Evolutionary conservation across 768 basidiomycete species (phyloP).

Genomic region (Lactifluus hygrophoroides): DNA sequence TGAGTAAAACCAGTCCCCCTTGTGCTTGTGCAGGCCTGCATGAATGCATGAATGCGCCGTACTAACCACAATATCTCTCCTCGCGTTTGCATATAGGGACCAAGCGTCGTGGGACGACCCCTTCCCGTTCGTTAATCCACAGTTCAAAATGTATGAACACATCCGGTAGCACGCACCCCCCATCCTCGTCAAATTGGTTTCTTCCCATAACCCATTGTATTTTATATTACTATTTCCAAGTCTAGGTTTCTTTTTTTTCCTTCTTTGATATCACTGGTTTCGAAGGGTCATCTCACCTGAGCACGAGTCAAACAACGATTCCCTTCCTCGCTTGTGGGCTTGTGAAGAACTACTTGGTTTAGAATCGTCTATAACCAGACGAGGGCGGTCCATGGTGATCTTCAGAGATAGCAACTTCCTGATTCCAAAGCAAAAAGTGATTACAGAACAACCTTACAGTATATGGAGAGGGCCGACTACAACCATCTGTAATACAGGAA

Average conservation of each 20-base stretch:
- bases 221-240: too few relatives aligned
- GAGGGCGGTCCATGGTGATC: too few relatives aligned
- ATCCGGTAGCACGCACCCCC: constrained; percentile 11
- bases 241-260: too few relatives aligned
- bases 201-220: neutral
- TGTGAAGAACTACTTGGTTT: too few relatives aligned
- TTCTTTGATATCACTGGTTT: neutral
- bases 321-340: too few relatives aligned
- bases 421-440: neutral
- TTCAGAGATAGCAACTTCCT: neutral
- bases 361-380: too few relatives aligned
- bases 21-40: neutral
- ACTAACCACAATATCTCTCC: neutral
- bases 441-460: constrained; percentile 1
- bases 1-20: constrained; percentile 37
- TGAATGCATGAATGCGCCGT: too few relatives aligned
- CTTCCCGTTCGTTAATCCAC: constrained; percentile 18
- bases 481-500: constrained; percentile 7
- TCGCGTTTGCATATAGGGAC: constrained; percentile 28
- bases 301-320: too few relatives aligned
- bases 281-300: too few relatives aligned
- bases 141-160: constrained; percentile 21
- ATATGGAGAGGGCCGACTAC: constrained; percentile 1
- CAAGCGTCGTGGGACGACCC: constrained; percentile 21
- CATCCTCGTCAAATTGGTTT: neutral